Evolutionary conservation across 2,329 filamentous ascomycete species (phyloP), one percentile per base, ranked within the genome.

Genomic region (Helotiales sp.): DNA sequence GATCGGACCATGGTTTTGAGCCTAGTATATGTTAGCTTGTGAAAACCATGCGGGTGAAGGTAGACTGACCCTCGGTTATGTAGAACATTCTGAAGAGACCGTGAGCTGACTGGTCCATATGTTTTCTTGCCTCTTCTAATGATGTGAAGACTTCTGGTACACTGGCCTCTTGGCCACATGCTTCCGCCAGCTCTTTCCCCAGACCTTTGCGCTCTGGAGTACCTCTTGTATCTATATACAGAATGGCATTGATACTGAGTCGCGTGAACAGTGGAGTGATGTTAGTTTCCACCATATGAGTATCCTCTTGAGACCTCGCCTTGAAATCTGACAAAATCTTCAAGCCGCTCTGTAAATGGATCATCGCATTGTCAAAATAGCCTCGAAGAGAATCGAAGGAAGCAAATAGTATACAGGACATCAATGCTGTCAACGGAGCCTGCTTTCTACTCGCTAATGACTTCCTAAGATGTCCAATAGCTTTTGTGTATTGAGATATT

Each of bases 321-420:
- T 56, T 57, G 27, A 59, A 30, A 48, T 67, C 62, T 13, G 57
- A 51, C 2, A 70, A 51, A 17, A 71, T 70, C 49, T 65, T 64
- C 6, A 71, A 42, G 1, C 68, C 68, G 53, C 61, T 66, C 19
- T 66, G 55, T 24, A 71, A 51, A 62, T 71, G 69, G n/a, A 67
- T 51, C 53, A 69, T 63, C 5, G 69, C 68, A 6, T 63, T 65
- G 13, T 61, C 60, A 22, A 65, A 67, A 31, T 67, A 55, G 1
- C 67, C 68, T n/a, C 66, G 51, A 31, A 71, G 47, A 19, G 62
- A 67, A 50, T 71, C 68, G 17, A 71, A 70, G 36, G 63, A 66
- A 9, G 69, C 63, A 47, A 70, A 71, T 7, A 71, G 56, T 17
- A 68, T 58, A 48, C 67, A 71, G 3, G 63, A 66, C 67, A 71